Base-by-base conservation (phyloP, 768 basidiomycete species). In the Hortiboletus flavorubellus region DNA sequence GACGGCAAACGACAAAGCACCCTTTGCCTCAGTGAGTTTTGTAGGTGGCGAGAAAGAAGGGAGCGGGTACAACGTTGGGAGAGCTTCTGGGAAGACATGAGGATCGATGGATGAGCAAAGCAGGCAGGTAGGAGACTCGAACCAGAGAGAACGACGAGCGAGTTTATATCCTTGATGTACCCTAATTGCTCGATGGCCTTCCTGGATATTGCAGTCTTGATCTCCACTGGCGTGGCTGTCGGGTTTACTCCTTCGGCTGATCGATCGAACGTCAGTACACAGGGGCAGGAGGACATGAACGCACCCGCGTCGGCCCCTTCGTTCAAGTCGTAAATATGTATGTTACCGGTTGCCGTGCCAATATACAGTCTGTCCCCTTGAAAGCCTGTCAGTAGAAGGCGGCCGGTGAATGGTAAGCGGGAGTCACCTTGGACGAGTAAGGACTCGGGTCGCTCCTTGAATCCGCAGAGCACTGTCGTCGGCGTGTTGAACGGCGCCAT, bases 131-230 rank as follows among this genome's bases (percentile, higher is more conserved):
- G 30, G 34, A 41, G 79, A 55, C 52, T 18, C 65, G 34, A 52
- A 93, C 95, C 95, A 26, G 91, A 89, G 5, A 98, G 79, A 5
- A 90, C 77, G 3, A 92, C 85, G 23, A 99, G 75, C 4, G 91
- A 89, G 63, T 92, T 87, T n/a, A 91, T 80, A 61, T 93, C 90
- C 58, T 86, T 86, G 59, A 98, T 80, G 50, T 86, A 88, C 0
- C 87, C 91, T 3, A 99, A 75, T 66, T 95, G 93, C 52, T 98
- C 96, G 41, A 99, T 89, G 14, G 89, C 77, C 64, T 79, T 83
- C 60, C 82, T 75, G 29, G 83, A 77, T 34, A 93, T 67, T 12
- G 71, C 75, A 63, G 85, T 87, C 81, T 80, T 91, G 31, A 78
- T 78, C 63, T 91, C 89, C 5, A 86, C 73, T 2, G 83, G 70